Evolutionary conservation across 2,329 filamentous ascomycete species (phyloP).

Genomic region (Fusarium sacchari): DNA sequence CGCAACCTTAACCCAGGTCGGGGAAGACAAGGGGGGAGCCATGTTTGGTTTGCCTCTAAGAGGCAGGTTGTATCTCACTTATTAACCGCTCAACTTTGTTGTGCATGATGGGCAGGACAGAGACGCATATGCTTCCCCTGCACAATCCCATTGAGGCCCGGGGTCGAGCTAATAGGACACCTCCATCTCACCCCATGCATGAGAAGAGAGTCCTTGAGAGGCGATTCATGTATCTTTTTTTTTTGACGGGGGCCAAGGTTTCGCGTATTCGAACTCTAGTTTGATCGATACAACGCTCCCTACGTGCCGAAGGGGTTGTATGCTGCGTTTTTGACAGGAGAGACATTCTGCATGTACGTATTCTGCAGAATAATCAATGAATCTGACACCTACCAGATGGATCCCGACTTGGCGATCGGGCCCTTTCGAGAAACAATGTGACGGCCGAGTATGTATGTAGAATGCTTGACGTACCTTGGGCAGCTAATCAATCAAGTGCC

Average conservation of each 20-base stretch:
- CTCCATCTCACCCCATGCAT: not conserved
- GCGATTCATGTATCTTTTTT: not conserved
- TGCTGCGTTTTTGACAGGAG: not conserved
- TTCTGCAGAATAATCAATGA: not conserved
- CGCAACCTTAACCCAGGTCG: not conserved
- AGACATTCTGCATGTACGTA: not conserved
- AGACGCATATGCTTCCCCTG: not conserved
- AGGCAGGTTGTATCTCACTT: not conserved
- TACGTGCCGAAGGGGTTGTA: not conserved
- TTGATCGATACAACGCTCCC: not conserved
- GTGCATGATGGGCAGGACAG: not conserved
- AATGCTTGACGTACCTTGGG: not conserved
- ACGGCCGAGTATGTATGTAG: not conserved
- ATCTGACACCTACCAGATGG: not conserved
- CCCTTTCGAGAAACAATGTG: not conserved
- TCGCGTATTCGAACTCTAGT: not conserved
- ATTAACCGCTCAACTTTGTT: not conserved
- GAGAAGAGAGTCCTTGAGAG: not conserved
- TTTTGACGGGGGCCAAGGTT: not conserved
- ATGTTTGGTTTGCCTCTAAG: not conserved
- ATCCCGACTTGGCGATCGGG: not conserved
- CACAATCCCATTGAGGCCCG: not conserved
- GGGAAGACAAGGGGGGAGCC: not conserved
- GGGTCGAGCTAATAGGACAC: not conserved
- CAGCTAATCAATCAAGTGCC: not conserved